A percentile compares a stretch with the other conserved stretches of the same genome.
These are phyloP conservation scores for Fusarium sp. DNA, from an alignment of 2,329 filamentous ascomycete genomes.

Conservation along the genomic window DNA sequence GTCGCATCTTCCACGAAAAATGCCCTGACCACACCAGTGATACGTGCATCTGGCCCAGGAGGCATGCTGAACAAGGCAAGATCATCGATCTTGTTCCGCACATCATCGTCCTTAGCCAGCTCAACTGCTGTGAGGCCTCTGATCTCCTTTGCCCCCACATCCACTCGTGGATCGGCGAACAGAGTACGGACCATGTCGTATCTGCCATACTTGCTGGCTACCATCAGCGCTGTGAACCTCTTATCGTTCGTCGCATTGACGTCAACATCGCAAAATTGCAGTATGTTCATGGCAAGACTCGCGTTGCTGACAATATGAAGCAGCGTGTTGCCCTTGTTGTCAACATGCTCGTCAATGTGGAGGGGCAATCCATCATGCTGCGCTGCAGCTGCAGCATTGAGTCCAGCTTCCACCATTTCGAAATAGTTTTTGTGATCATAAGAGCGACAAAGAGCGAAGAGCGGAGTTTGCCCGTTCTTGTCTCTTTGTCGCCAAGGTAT, in stretches of 20 bases:
- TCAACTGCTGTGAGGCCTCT: constrained; percentile 94
- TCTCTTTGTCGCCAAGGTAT: constrained; percentile 92
- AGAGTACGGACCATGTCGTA: constrained; percentile 91
- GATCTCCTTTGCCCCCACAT: constrained; percentile 83
- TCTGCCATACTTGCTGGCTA: constrained; percentile 96
- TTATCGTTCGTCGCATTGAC: constrained; percentile 96
- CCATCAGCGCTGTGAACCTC: constrained; percentile 94
- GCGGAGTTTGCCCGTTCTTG: constrained; percentile 96
- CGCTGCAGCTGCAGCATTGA: constrained; percentile 76
- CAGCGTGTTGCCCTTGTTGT: constrained; percentile 91
- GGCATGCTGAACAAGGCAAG: constrained; percentile 83
- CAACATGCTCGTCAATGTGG: constrained; percentile 91
- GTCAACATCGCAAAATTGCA: constrained; percentile 90
- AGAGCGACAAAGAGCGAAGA: constrained; percentile 93
- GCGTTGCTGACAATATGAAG: constrained; percentile 95
- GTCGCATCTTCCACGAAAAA: constrained; percentile 98
- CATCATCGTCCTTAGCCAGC: constrained; percentile 96
- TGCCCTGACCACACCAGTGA: constrained; percentile 91
- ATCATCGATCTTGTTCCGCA: constrained; percentile 96
- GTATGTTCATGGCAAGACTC: constrained; percentile 76
- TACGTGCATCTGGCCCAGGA: constrained; percentile 78
- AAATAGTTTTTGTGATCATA: constrained; percentile 93
- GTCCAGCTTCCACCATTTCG: constrained; percentile 84
- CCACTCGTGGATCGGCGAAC: constrained; percentile 88
- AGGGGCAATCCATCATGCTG: constrained; percentile 84